These are phyloP conservation scores for Penicillium sp. DNA, from an alignment of 2,329 filamentous ascomycete genomes.

Conservation along the genomic window DNA sequence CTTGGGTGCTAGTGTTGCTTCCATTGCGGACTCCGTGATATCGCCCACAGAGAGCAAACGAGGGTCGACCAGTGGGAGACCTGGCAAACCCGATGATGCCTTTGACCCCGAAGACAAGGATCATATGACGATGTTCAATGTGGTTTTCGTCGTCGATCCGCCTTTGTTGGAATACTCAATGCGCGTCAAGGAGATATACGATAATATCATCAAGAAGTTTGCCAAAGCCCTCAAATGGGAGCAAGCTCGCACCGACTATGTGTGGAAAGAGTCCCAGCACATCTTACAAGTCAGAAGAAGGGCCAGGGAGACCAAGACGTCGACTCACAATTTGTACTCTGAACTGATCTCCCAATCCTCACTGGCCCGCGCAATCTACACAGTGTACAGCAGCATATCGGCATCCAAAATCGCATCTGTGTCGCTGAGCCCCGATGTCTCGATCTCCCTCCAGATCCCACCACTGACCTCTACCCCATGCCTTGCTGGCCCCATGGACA, in stretches of 20 bases:
- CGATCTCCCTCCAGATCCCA: constrained; percentile 65
- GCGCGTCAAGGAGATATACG: constrained; percentile 76
- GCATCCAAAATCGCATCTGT: constrained; percentile 84
- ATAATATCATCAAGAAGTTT: constrained; percentile 87
- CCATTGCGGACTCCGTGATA: constrained; percentile 27
- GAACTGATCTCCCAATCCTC: constrained; percentile 64
- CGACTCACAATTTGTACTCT: constrained; percentile 41
- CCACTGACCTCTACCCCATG: constrained; percentile 68
- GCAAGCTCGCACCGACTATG: constrained; percentile 85
- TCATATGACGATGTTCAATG: constrained; percentile 95
- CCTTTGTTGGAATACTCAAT: constrained; percentile 73
- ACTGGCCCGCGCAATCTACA: constrained; percentile 77
- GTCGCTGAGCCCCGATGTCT: constrained; percentile 66
- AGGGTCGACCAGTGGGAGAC: constrained; percentile 23
- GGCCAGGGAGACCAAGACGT: constrained; percentile 61
- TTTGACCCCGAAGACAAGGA: constrained; percentile 47
- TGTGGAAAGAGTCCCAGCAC: constrained; percentile 85
- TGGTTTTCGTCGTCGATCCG: constrained; percentile 87
- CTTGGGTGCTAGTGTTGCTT: constrained; percentile 34
- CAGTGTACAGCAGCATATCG: constrained; percentile 78
- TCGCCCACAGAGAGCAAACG: constrained; percentile 27
- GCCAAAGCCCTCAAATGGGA: constrained; percentile 91
- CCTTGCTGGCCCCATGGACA: constrained; percentile 68
- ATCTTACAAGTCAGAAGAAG: constrained; percentile 82
- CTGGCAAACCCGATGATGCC: constrained; percentile 25